These are phyloP conservation scores for Tremella yokohamensis DNA, from an alignment of 768 basidiomycete genomes.

Conservation along the genomic window DNA sequence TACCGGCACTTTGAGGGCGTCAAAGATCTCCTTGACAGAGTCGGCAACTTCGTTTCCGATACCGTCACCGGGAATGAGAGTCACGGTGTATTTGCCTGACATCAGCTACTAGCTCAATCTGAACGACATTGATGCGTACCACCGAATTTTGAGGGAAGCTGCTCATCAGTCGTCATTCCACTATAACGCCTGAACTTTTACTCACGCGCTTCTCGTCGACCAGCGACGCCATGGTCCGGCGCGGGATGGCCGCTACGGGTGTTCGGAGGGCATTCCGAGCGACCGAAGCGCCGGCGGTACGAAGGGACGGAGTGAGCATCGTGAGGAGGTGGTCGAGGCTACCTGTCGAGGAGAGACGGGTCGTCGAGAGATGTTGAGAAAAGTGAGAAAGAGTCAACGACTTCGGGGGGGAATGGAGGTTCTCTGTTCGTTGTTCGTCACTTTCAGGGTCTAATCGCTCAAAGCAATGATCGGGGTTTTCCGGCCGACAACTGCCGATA, in stretches of 20 bases:
- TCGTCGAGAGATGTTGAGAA: background rate
- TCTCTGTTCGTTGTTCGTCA: slow-evolving; percentile 6
- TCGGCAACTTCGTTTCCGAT: slow-evolving; percentile 95
- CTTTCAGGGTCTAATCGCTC: slow-evolving; percentile 3
- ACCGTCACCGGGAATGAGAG: slow-evolving; percentile 96
- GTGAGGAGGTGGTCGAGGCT: background rate
- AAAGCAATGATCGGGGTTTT: slow-evolving; percentile 11
- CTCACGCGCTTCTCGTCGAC: slow-evolving; percentile 37
- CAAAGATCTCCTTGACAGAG: slow-evolving; percentile 98
- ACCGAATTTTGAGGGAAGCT: slow-evolving; percentile 50
- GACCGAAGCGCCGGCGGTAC: slow-evolving; percentile 19
- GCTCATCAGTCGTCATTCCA: slow-evolving; percentile 8
- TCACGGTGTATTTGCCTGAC: slow-evolving; percentile 58
- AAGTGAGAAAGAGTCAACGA: slow-evolving; percentile 1
- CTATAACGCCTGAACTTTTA: background rate
- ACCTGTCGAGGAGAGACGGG: background rate
- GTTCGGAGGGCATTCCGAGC: slow-evolving; percentile 4
- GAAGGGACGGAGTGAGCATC: slow-evolving; percentile 31
- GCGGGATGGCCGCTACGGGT: slow-evolving; percentile 13
- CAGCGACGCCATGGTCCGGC: slow-evolving; percentile 34
- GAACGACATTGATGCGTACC: slow-evolving; percentile 20
- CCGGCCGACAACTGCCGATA: slow-evolving; percentile 17
- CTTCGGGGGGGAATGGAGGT: background rate
- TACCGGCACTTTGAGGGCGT: slow-evolving; percentile 94
- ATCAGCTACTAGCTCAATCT: background rate